Conservation (phyloP, 2,329 filamentous ascomycete species). For the Sporothrix inflata region DNA sequence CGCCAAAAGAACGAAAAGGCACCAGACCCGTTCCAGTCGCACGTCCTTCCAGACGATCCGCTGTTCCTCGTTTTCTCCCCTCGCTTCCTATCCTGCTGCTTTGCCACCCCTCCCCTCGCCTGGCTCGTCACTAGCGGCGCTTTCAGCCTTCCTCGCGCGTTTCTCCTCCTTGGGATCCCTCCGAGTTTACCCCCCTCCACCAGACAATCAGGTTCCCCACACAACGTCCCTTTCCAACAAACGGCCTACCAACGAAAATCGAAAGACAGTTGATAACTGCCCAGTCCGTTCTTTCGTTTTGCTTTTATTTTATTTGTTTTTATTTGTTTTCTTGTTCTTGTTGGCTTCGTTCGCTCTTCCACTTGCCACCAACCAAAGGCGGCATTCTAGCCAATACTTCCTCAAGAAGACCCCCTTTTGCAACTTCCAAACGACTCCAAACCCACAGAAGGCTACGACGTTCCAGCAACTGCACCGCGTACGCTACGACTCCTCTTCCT, state of each 20-base stretch:
- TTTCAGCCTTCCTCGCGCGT: slow-evolving; percentile 22
- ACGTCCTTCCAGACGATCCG: slow-evolving; percentile 10
- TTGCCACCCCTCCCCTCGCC: slow-evolving; percentile 17
- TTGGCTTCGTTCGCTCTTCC: not conserved
- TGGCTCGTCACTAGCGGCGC: slow-evolving; percentile 21
- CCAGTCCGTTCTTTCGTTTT: not conserved
- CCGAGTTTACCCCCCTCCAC: slow-evolving; percentile 14
- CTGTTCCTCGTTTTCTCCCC: not conserved
- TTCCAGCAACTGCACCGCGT: slow-evolving; percentile 7
- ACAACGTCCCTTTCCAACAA: slow-evolving; percentile 17
- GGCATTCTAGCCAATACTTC: slow-evolving; percentile 21
- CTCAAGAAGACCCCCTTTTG: slow-evolving; percentile 11
- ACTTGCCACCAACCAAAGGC: slow-evolving; percentile 17
- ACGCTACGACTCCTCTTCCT: not conserved
- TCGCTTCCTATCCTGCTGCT: not conserved
- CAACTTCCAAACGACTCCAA: not conserved
- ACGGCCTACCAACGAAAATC: not conserved
- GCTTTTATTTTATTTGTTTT: not conserved
- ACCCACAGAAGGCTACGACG: not conserved
- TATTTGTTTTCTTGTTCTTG: not conserved
- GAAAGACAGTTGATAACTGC: not conserved
- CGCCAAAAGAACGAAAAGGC: slow-evolving; percentile 16
- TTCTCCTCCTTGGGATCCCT: slow-evolving; percentile 24
- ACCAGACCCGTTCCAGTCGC: slow-evolving; percentile 15
- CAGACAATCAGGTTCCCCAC: slow-evolving; percentile 21